phyloP scores from a whole-genome alignment of 2,329 filamentous ascomycete genomes.

The Aspergillus costaricaensis region DNA sequence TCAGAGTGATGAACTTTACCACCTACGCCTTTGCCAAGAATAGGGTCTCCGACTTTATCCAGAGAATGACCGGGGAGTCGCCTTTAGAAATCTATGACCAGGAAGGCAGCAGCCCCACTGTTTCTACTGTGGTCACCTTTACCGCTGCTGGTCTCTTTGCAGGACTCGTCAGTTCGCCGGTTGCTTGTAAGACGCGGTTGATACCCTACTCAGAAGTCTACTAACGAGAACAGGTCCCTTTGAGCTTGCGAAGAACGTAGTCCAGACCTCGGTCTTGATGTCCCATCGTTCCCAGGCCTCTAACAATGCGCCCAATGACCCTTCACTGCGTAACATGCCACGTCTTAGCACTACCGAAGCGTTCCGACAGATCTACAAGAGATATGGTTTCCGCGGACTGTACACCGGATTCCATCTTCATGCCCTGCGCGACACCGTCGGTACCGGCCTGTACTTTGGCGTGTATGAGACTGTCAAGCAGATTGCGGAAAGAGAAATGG shows the following conservation, averaged over 20 bases:
- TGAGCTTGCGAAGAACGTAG: slow-evolving; percentile 52
- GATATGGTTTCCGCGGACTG: slow-evolving; percentile 46
- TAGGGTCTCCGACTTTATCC: slow-evolving; percentile 41
- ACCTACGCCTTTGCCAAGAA: slow-evolving; percentile 49
- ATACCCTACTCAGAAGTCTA: background rate
- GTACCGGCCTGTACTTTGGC: slow-evolving; percentile 50
- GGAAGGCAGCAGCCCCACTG: slow-evolving; percentile 44
- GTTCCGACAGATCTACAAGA: slow-evolving; percentile 45
- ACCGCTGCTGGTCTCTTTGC: slow-evolving; percentile 45
- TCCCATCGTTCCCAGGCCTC: slow-evolving; percentile 43
- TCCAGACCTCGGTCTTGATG: slow-evolving; percentile 51
- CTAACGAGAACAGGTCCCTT: slow-evolving; percentile 42
- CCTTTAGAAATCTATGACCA: slow-evolving; percentile 45
- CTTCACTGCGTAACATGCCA: slow-evolving; percentile 39
- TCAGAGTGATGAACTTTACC: slow-evolving; percentile 50
- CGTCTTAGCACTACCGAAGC: slow-evolving; percentile 47
- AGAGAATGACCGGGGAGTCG: slow-evolving; percentile 43
- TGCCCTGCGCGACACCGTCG: slow-evolving; percentile 48
- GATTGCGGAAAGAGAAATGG: slow-evolving; percentile 46
- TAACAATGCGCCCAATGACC: slow-evolving; percentile 36
- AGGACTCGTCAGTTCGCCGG: slow-evolving; percentile 44
- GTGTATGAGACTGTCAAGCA: slow-evolving; percentile 53
- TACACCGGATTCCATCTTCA: slow-evolving; percentile 51
- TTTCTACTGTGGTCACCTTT: slow-evolving; percentile 46
- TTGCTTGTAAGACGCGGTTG: slow-evolving; percentile 42